Percentiles rank a stretch among this genome's conserved stretches.
These are phyloP conservation scores for Pezicula radicicola DNA, from an alignment of 2,329 filamentous ascomycete species.

Conservation along the genomic window DNA sequence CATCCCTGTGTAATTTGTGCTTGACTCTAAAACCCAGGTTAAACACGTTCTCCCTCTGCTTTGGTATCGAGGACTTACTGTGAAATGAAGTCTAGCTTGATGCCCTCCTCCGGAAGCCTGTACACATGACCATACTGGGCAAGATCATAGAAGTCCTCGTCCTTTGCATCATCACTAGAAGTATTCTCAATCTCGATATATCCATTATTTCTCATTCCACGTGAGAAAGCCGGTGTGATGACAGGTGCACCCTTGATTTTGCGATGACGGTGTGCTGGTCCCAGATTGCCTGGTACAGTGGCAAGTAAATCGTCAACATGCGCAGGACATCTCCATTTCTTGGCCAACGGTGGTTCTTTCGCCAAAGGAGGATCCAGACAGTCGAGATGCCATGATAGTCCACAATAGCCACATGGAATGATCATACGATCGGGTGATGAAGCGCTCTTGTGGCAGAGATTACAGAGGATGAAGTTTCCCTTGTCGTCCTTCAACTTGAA, in stretches of 20 bases:
- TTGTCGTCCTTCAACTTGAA: conserved; percentile 69
- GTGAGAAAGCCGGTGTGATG: conserved; percentile 51
- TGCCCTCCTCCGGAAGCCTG: conserved; percentile 59
- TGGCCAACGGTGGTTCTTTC: conserved; percentile 68
- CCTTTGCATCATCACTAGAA: conserved; percentile 45
- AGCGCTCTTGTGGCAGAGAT: conserved; percentile 67
- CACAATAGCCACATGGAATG: conserved; percentile 82
- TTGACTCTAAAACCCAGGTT: conserved; percentile 18
- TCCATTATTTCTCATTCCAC: conserved; percentile 70
- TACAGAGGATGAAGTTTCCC: conserved; percentile 74
- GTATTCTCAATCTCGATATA: conserved; percentile 68
- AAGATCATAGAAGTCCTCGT: conserved; percentile 52
- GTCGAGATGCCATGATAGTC: conserved; percentile 85
- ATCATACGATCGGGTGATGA: conserved; percentile 62
- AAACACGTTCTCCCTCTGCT: background rate
- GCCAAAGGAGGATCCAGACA: conserved; percentile 84
- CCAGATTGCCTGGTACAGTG: conserved; percentile 52
- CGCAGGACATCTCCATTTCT: conserved; percentile 83
- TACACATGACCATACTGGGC: conserved; percentile 63
- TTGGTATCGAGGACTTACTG: conserved; percentile 41
- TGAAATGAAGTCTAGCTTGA: conserved; percentile 71
- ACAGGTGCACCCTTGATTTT: conserved; percentile 52
- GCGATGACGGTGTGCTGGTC: conserved; percentile 58
- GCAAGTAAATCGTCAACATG: conserved; percentile 76
- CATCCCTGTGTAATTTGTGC: background rate